phyloP scores from a whole-genome alignment of 495 filamentous ascomycete species.

The Podospora pseudopauciseta region DNA sequence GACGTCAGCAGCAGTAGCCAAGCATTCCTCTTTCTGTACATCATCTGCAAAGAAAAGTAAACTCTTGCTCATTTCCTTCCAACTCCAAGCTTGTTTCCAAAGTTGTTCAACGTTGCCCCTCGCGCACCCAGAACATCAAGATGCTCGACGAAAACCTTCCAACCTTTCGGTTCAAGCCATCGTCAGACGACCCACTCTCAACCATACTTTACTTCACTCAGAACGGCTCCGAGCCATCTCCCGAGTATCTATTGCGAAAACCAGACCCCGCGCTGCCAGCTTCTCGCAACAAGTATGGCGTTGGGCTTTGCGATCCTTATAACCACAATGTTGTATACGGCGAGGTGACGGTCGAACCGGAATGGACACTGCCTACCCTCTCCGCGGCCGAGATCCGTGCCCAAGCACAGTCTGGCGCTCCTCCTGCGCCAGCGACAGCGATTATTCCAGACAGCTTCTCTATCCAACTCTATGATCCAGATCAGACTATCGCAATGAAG shows the following conservation, averaged over 20 bases:
- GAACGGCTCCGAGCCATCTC: slow-evolving; percentile 71
- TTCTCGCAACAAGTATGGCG: slow-evolving; percentile 78
- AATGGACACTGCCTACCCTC: slow-evolving; percentile 77
- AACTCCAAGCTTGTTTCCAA: background rate
- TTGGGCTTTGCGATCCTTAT: slow-evolving; percentile 78
- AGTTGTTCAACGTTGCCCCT: background rate
- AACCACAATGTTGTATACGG: slow-evolving; percentile 78
- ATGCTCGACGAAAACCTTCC: slow-evolving; percentile 97
- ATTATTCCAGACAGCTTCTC: slow-evolving; percentile 73
- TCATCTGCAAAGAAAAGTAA: background rate
- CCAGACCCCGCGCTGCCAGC: slow-evolving; percentile 64
- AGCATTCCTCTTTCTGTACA: background rate
- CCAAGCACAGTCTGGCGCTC: slow-evolving; percentile 56
- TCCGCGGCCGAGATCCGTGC: slow-evolving; percentile 75
- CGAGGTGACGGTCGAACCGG: slow-evolving; percentile 78
- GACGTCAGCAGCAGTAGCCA: background rate
- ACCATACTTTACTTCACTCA: slow-evolving; percentile 71
- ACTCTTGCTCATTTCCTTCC: background rate
- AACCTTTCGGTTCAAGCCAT: slow-evolving; percentile 46
- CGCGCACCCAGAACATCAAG: slow-evolving; percentile 20
- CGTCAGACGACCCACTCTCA: slow-evolving; percentile 41
- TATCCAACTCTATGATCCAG: slow-evolving; percentile 90
- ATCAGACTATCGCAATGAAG: slow-evolving; percentile 71
- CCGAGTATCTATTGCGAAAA: slow-evolving; percentile 74
- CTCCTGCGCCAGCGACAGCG: slow-evolving; percentile 67